A percentile compares a stretch with the other conserved stretches of the same genome.
Evolutionary conservation across 2,329 filamentous ascomycete genomes (phyloP).

Genomic region (Penicillium sp.): DNA sequence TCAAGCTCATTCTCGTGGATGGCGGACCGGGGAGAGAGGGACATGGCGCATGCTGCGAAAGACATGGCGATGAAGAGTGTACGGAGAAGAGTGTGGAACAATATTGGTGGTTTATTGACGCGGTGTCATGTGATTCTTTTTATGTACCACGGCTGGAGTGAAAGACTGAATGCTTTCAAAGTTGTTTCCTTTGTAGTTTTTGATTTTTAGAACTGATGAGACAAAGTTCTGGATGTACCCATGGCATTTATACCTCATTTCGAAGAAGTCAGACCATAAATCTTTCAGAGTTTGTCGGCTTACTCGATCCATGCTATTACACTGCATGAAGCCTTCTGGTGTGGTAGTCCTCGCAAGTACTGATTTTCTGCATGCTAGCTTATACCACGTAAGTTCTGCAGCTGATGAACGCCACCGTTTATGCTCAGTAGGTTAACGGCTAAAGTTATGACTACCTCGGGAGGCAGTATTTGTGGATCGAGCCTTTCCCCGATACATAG

Average conservation of each 20-base stretch:
- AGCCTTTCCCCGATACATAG: not conserved
- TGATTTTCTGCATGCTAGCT: not conserved
- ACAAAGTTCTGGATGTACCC: not conserved
- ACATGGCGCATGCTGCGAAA: not conserved
- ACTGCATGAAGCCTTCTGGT: not conserved
- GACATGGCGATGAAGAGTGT: constrained; percentile 1
- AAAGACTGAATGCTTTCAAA: too few species aligned
- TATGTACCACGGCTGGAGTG: not conserved
- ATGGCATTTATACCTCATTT: not conserved
- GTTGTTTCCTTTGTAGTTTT: too few species aligned
- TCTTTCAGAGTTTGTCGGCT: not conserved
- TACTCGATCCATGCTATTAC: not conserved
- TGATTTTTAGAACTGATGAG: not conserved
- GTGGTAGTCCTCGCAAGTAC: not conserved
- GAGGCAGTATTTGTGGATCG: too few species aligned
- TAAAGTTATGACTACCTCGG: not conserved
- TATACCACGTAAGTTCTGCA: not conserved
- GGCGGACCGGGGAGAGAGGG: not conserved
- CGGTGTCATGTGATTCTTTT: not conserved
- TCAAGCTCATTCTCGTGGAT: constrained; percentile 9
- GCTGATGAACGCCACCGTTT: not conserved
- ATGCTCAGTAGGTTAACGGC: not conserved
- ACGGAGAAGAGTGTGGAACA: not conserved
- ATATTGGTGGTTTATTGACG: not conserved
- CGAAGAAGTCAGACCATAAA: not conserved